Percentiles rank a stretch among this genome's conserved stretches.
Conservation (phyloP, 176 grass and related monocot genomes). For the Pontederia crassipes region DNA sequence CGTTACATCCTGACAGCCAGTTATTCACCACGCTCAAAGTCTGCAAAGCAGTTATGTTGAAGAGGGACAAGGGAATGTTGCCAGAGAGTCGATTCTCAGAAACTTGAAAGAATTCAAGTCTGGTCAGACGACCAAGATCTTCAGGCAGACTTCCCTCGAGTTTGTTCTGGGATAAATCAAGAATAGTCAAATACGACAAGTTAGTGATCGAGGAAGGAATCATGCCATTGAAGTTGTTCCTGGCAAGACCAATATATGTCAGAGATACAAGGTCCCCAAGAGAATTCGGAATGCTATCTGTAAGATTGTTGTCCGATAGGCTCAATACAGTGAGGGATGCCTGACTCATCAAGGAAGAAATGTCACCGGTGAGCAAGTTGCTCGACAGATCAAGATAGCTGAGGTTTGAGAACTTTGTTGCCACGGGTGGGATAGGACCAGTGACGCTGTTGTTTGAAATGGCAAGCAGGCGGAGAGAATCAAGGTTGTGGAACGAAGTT, state of each 20-base stretch:
- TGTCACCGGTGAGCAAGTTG: not conserved
- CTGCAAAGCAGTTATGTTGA: constrained; percentile 10
- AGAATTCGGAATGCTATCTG: not conserved
- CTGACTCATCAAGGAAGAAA: not conserved
- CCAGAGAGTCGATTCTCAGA: constrained; percentile 5
- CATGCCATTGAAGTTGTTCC: not conserved
- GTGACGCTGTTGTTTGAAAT: not conserved
- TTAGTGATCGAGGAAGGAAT: constrained; percentile 12
- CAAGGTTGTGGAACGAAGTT: not conserved
- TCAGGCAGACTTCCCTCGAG: constrained; percentile 12
- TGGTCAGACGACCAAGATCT: not conserved
- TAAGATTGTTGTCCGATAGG: constrained; percentile 2
- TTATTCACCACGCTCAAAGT: not conserved
- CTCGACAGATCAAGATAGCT: not conserved
- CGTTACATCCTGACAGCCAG: constrained; percentile 8
- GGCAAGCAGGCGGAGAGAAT: not conserved
- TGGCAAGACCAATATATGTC: not conserved
- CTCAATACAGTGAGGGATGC: not conserved
- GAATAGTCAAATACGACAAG: not conserved
- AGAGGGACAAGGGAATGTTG: constrained; percentile 6
- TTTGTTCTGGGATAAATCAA: constrained; percentile 6
- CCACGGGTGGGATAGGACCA: not conserved
- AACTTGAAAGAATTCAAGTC: not conserved
- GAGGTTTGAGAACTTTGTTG: not conserved
- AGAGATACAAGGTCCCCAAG: not conserved